Base-by-base conservation (phyloP, 2,329 filamentous ascomycete genomes). In the Venturia aucupariae region DNA sequence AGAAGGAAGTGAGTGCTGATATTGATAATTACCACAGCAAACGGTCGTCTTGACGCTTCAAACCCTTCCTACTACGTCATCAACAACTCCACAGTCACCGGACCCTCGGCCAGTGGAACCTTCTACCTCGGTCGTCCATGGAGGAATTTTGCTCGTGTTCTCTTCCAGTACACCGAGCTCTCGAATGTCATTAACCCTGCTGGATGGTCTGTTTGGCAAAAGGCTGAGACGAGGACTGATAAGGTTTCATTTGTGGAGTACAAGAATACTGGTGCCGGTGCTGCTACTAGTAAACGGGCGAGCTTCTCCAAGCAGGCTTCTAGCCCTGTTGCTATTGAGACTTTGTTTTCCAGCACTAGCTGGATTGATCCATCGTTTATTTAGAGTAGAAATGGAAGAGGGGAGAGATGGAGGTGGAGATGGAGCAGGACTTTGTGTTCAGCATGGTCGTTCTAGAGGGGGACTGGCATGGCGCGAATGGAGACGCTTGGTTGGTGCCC, bases 161-260 rank as follows among this genome's bases (percentile, higher is more conserved):
- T 78, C 13, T 78, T 83, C 71, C 82, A 84, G 71, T 74, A 77
- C 61, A 82, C 81, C 0, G 70, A 70, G 39, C 75, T 89, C 73
- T 78, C 76, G 10, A 73, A 75, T 30, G 82, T 87, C 24, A 80
- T 89, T 69, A 86, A 87, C 68, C 66, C 77, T 1, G 80, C 80
- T 0, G 86, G 86, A 0, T 88, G 86, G 85, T 71, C 69, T 2
- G 70, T 76, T 35, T 88, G 86, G 86, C 79, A 79, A 65, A 74
- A 68, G 1, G 76, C 75, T 2, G 75, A 80, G 54, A 70, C 77
- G n/a, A 77, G 79, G 42, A 85, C 82, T 1, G 77, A 75, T 41
- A 74, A 82, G 54, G 81, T 87, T 1, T 72, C 76, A 32, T 87
- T 83, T 67, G 82, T 74, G 11, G 86, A 88, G 76, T 87, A 82